Conservation (phyloP, 805 yeast genomes). For the Kazachstania viticola region DNA sequence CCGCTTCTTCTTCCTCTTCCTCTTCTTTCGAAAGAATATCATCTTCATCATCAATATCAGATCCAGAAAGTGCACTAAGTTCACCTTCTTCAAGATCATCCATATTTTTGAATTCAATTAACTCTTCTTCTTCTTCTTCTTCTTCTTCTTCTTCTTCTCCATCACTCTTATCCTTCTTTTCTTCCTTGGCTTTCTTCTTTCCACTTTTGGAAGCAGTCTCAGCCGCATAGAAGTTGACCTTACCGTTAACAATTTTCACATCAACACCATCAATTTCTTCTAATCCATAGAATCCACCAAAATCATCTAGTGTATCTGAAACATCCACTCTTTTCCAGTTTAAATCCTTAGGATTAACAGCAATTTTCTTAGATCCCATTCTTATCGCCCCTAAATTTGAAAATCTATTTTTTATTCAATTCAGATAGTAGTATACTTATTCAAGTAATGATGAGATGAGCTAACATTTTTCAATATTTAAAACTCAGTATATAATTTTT, state of each 20-base stretch:
- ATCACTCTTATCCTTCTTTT: slow-evolving; percentile 6
- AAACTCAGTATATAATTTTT: too few species aligned
- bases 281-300: slow-evolving; percentile 82
- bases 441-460: too few species aligned
- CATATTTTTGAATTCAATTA: slow-evolving; percentile 22
- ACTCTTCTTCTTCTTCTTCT: slow-evolving; percentile 8
- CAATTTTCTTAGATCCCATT: slow-evolving; percentile 2
- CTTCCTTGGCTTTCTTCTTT: too few species aligned
- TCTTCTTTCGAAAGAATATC: slow-evolving; percentile 16
- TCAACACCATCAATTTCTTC: slow-evolving; percentile 93
- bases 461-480: too few species aligned
- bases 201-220: too few species aligned
- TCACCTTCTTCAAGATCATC: slow-evolving; percentile 25
- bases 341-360: slow-evolving; percentile 39
- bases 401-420: too few species aligned
- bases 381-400: not conserved
- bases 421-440: too few species aligned
- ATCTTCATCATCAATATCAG: slow-evolving; percentile 20
- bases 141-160: slow-evolving; percentile 6
- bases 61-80: slow-evolving; percentile 15
- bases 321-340: slow-evolving; percentile 76
- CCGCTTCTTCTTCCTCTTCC: slow-evolving; percentile 7
- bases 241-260: slow-evolving; percentile 62
- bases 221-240: slow-evolving; percentile 38
- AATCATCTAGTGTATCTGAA: slow-evolving; percentile 76